These are phyloP conservation scores for Termitomyces heimii DNA, from an alignment of 768 basidiomycete genomes.

Conservation along the genomic window DNA sequence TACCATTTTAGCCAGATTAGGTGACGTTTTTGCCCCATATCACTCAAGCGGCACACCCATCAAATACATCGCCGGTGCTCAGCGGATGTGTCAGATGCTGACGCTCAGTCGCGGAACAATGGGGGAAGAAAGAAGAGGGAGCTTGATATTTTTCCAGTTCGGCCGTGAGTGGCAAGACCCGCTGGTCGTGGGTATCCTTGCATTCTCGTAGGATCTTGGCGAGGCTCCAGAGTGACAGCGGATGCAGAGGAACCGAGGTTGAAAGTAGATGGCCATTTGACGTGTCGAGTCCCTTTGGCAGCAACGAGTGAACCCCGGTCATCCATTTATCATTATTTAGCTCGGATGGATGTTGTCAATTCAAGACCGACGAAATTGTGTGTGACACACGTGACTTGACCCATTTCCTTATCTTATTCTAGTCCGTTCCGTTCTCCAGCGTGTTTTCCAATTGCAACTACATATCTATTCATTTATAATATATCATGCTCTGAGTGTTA, in stretches of 20 bases:
- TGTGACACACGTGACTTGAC: no score
- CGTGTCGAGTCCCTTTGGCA: not conserved
- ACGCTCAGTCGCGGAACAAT: not conserved
- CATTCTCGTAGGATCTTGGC: not conserved
- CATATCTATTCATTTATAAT: no score
- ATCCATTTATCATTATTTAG: no score
- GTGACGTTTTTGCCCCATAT: not conserved
- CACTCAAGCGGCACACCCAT: not conserved
- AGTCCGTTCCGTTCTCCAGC: no score
- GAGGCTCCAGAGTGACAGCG: not conserved
- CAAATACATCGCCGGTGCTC: not conserved
- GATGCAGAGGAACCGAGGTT: not conserved
- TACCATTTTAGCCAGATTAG: not conserved
- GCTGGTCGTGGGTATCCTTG: not conserved
- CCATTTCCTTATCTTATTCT: no score
- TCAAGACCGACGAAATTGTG: no score
- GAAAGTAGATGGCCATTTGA: not conserved
- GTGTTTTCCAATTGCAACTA: no score
- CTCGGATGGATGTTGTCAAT: no score
- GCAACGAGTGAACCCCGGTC: not conserved
- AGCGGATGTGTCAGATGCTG: not conserved
- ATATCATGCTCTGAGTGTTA: no score
- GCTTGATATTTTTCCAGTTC: not conserved
- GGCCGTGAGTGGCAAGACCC: not conserved
- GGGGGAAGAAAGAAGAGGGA: not conserved